A percentile compares a stretch with the other conserved stretches of the same genome.
phyloP scores from a whole-genome alignment of 1,139 yeast species.

The Debaryomyces fabryi region DNA sequence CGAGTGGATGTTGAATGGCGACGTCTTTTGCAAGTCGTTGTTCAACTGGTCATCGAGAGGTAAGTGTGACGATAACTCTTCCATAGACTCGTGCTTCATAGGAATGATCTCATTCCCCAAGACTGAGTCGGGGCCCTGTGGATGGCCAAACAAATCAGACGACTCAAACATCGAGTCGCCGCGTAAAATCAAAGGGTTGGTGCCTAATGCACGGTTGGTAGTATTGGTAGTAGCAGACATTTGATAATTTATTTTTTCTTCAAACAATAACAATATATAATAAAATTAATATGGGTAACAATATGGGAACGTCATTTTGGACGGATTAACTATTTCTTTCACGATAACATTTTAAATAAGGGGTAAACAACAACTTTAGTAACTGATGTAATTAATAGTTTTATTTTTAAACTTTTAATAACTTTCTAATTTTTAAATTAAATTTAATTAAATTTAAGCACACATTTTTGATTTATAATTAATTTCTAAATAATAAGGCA shows the following conservation, averaged over 20 bases:
- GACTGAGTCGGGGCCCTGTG: constrained; percentile 9
- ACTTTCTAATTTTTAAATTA: constrained; percentile 8
- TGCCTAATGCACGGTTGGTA: constrained; percentile 5
- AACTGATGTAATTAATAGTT: constrained; percentile 16
- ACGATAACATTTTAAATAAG: constrained; percentile 27
- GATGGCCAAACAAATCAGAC: constrained; percentile 20
- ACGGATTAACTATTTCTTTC: constrained; percentile 26
- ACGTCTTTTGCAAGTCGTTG: constrained; percentile 12
- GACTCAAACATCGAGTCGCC: constrained; percentile 38
- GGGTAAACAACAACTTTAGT: constrained; percentile 19
- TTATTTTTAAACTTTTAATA: constrained; percentile 13
- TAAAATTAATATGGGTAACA: constrained; percentile 6
- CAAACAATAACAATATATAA: constrained; percentile 7
- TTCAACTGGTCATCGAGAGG: constrained; percentile 17
- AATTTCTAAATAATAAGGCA: constrained; percentile 15
- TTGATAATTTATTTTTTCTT: constrained; percentile 12
- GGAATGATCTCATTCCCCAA: constrained; percentile 11
- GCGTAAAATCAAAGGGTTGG: constrained; percentile 29
- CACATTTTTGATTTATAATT: constrained; percentile 29
- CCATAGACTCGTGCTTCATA: constrained; percentile 15
- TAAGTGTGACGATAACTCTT: constrained; percentile 23
- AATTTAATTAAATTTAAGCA: constrained; percentile 32
- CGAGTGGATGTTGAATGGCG: constrained; percentile 58
- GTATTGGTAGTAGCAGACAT: constrained; percentile 29
- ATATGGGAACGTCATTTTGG: constrained; percentile 33